phyloP scores from a whole-genome alignment of 108 stramenopile genomes.

The Aurantiochytrium sp. region DNA sequence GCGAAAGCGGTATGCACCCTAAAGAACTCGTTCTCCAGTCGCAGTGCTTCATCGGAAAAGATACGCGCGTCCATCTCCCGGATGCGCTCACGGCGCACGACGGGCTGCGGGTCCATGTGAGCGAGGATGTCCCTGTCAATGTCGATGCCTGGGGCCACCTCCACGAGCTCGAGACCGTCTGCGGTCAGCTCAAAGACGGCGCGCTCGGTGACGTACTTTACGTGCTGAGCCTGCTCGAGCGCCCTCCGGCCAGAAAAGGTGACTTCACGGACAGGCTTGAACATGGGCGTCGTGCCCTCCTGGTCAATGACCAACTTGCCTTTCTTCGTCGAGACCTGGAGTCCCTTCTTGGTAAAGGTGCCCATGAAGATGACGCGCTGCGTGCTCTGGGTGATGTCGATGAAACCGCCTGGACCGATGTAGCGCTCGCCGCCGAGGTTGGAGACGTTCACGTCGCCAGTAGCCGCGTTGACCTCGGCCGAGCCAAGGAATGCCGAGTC shows the following conservation, averaged over 20 bases:
- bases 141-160: conserved; percentile 76
- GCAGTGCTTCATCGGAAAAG: neutral
- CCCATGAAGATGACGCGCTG: conserved; percentile 55
- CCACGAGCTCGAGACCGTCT: conserved; percentile 65
- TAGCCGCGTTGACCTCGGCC: conserved; percentile 53
- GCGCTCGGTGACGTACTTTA: conserved; percentile 69
- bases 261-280: conserved; percentile 59
- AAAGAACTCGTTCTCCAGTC: neutral
- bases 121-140: conserved; percentile 68
- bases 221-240: conserved; percentile 64
- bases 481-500: conserved; percentile 64
- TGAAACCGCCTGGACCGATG: conserved; percentile 74
- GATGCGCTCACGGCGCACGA: neutral
- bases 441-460: conserved; percentile 73
- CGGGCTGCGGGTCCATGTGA: conserved; percentile 69
- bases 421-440: conserved; percentile 55
- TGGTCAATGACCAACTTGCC: conserved; percentile 53
- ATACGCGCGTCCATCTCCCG: neutral
- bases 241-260: conserved; percentile 70
- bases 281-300: conserved; percentile 68
- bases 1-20: neutral
- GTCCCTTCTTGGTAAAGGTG: conserved; percentile 67
- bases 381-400: conserved; percentile 72
- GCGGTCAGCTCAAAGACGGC: conserved; percentile 65
- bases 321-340: conserved; percentile 47